A percentile compares a stretch with the other conserved stretches of the same genome.
Evolutionary conservation across 2,329 filamentous ascomycete genomes (phyloP).

Genomic region (Aschersonia sp.): DNA sequence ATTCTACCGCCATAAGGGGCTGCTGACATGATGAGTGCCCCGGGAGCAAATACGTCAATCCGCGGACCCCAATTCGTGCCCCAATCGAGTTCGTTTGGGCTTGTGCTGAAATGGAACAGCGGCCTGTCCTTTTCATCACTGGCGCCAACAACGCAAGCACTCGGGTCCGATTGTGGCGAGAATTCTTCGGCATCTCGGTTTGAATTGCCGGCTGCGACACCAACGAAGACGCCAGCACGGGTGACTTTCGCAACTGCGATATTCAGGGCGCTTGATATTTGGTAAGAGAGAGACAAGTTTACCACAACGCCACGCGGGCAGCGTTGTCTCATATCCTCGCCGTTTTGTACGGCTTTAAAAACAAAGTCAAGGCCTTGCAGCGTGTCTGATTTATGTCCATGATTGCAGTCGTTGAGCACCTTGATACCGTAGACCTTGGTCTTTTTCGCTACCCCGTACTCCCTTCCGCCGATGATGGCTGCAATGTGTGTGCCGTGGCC

Average conservation of each 20-base stretch:
- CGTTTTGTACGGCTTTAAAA: slow-evolving; percentile 3
- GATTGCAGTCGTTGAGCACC: slow-evolving; percentile 6
- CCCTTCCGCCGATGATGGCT: slow-evolving; percentile 8
- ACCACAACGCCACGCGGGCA: slow-evolving; percentile 20
- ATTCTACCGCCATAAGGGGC: background rate
- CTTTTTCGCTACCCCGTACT: slow-evolving; percentile 20
- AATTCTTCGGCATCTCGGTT: slow-evolving; percentile 3
- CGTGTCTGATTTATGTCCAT: slow-evolving; percentile 4
- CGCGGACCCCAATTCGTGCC: slow-evolving; percentile 23
- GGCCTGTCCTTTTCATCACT: slow-evolving; percentile 8
- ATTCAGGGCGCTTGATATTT: slow-evolving; percentile 6
- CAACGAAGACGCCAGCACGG: slow-evolving; percentile 6
- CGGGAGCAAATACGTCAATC: background rate
- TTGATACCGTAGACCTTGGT: slow-evolving; percentile 23
- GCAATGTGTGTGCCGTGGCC: slow-evolving; percentile 10
- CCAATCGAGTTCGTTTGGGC: slow-evolving; percentile 15
- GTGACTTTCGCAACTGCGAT: slow-evolving; percentile 20
- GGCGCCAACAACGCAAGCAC: slow-evolving; percentile 9
- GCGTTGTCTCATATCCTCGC: slow-evolving; percentile 10
- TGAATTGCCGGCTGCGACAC: slow-evolving; percentile 8
- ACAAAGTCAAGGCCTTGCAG: slow-evolving; percentile 17
- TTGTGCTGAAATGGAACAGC: background rate
- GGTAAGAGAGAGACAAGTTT: slow-evolving; percentile 23
- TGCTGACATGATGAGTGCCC: background rate
- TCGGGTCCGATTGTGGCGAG: slow-evolving; percentile 8